These are phyloP conservation scores for Wallacemonas sp. DNA, from an alignment of 208 protist genomes.

Conservation along the genomic window DNA sequence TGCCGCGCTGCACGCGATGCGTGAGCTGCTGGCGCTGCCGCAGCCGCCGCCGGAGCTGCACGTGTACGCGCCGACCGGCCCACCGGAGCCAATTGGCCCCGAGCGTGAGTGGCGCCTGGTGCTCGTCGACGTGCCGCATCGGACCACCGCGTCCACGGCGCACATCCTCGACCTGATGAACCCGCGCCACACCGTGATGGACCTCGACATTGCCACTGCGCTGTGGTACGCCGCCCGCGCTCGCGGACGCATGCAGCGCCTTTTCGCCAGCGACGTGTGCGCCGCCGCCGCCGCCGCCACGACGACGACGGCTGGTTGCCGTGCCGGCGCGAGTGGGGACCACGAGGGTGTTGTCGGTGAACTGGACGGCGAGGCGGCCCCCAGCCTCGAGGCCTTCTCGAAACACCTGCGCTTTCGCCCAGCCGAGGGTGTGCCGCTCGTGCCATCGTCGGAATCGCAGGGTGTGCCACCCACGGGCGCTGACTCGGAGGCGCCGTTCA, in stretches of 20 bases:
- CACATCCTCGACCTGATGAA: slow-evolving; percentile 72
- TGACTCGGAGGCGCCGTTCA: slow-evolving; percentile 30
- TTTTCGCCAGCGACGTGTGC: slow-evolving; percentile 40
- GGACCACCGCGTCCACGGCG: slow-evolving; percentile 29
- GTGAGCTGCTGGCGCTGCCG: slow-evolving; percentile 80
- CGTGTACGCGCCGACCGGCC: not conserved
- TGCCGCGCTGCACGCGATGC: slow-evolving; percentile 67
- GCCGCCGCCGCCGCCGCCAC: not conserved
- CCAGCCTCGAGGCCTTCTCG: slow-evolving; percentile 15
- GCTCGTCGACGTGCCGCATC: slow-evolving; percentile 79
- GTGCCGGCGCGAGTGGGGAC: too few species aligned
- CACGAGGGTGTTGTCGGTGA: too few species aligned
- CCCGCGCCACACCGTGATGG: slow-evolving; percentile 93
- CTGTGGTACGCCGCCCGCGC: slow-evolving; percentile 94
- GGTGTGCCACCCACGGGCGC: too few species aligned
- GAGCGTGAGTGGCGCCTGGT: slow-evolving; percentile 89
- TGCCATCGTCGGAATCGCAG: not conserved
- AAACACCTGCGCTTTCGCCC: slow-evolving; percentile 13
- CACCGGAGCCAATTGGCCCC: not conserved
- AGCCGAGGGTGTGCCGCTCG: not conserved
- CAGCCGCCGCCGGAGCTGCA: slow-evolving; percentile 26
- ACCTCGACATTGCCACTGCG: slow-evolving; percentile 95
- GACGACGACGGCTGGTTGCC: too few species aligned
- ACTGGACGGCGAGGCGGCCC: not conserved
- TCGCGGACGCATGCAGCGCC: slow-evolving; percentile 74